Evolutionary conservation across 345 rosid species (phyloP), one percentile per base, ranked within the genome.

Genomic region (Aquilaria yunnanensis): DNA sequence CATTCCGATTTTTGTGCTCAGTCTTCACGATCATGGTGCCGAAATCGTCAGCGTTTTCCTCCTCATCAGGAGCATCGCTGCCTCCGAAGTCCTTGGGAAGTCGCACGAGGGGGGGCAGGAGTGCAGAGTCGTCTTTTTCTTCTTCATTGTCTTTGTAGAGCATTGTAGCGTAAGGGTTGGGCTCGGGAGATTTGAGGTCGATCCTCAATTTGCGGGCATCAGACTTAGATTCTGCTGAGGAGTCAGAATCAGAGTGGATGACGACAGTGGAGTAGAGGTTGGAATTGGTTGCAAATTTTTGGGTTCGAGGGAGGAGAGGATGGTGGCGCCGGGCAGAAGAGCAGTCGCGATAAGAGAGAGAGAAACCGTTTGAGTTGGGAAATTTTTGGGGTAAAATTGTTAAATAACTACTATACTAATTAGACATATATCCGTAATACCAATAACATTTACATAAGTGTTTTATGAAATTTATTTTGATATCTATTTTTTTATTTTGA

Each of bases 1-100:
- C 23, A 16, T 23, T 23, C 23, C 23, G 23, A 23, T 23, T 23
- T 23, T 23, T 23, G 23, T 23, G 23, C 23, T 23, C 1, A 23
- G 23, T 23, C 23, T 23, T 93, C 53, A 90, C 83, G 34, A 93
- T 87, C 96, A 93, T 80, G 0, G 98, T 93, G 29, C 93, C 87
- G 54, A 83, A 93, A 64, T 87, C 96, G 10, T 70, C 81, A 4
- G 34, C 61, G 2, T 34, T 49, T 6, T 32, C 53, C 54, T 70
- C 85, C 0, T 80, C 77, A 64, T 83, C 96, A 47, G 80, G 69
- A 29, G 81, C 88, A 37, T 92, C 92, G 32, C 83, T 86, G 32
- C 89, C 91, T 0, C 96, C 99, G 64, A 90, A 88, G 73, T 88
- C 97, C 57, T 88, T 94, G 51, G 96, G 93, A 7, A 94, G 88